These are phyloP conservation scores for Hypoxylon fragiforme DNA, from an alignment of 495 filamentous ascomycete species.

Conservation along the genomic window DNA sequence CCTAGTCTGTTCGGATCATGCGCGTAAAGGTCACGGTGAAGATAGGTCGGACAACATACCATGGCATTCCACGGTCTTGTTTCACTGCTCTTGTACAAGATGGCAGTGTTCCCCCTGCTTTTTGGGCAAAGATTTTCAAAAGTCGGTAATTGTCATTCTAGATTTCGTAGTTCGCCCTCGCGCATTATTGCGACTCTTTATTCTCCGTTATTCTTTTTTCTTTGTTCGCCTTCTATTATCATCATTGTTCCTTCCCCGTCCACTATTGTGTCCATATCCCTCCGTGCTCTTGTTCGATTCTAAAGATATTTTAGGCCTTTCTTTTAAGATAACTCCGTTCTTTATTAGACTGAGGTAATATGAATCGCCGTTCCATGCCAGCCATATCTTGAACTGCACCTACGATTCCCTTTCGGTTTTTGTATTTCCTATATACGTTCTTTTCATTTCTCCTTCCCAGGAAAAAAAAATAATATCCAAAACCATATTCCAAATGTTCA, in stretches of 20 bases:
- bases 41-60: conserved; percentile 1
- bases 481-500: conserved; percentile 27
- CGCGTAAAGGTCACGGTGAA: not conserved
- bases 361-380: conserved; percentile 27
- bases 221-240: not conserved
- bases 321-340: conserved; percentile 21
- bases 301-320: conserved; percentile 8
- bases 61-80: no score
- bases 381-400: conserved; percentile 14
- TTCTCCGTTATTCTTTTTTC: conserved; percentile 27
- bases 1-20: conserved; percentile 13
- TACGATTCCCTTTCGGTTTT: conserved; percentile 11
- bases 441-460: conserved; percentile 8
- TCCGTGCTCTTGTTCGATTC: conserved; percentile 19
- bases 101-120: conserved; percentile 13
- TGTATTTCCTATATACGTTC: conserved; percentile 11
- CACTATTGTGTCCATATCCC: conserved; percentile 5
- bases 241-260: conserved; percentile 24
- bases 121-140: conserved; percentile 25
- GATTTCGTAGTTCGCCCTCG: conserved; percentile 20
- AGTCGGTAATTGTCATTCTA: conserved; percentile 17
- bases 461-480: conserved; percentile 5
- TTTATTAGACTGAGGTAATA: conserved; percentile 35
- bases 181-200: conserved; percentile 28
- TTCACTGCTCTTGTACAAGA: conserved; percentile 32